Evolutionary conservation across 768 basidiomycete genomes (phyloP).

Genomic region (Boletus bicolor): DNA sequence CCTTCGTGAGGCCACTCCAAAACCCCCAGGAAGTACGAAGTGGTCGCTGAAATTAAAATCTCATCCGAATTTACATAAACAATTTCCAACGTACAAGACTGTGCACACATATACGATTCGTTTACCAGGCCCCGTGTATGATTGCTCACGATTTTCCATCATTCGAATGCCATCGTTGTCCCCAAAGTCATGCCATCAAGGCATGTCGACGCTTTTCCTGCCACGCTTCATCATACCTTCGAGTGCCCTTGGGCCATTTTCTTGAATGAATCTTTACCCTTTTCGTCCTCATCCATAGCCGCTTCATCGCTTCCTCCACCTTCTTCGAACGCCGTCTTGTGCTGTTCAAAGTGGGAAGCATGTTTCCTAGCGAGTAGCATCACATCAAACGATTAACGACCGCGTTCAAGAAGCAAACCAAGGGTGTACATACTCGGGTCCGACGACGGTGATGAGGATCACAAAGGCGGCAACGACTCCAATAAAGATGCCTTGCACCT

Average conservation of each 20-base stretch:
- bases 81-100: background rate
- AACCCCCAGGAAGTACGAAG: background rate
- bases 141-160: background rate
- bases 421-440: constrained; percentile 61
- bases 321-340: constrained; percentile 75
- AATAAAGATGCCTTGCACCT: constrained; percentile 83
- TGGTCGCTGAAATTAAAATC: background rate
- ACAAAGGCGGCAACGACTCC: constrained; percentile 79
- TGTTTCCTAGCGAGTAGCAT: constrained; percentile 50
- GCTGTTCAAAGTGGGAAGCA: constrained; percentile 79
- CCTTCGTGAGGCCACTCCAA: background rate
- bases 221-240: constrained; percentile 2
- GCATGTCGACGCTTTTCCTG: background rate
- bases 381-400: background rate
- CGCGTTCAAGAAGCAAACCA: background rate
- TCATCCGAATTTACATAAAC: background rate
- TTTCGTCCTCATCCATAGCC: constrained; percentile 27
- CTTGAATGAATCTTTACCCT: background rate
- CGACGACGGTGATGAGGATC: constrained; percentile 71
- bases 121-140: background rate
- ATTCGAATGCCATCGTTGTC: background rate
- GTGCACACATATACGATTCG: background rate
- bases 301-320: constrained; percentile 57
- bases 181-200: background rate
- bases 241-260: constrained; percentile 2